Conservation (phyloP, 1,139 yeast species). For the Nakaseomyces sp. region DNA sequence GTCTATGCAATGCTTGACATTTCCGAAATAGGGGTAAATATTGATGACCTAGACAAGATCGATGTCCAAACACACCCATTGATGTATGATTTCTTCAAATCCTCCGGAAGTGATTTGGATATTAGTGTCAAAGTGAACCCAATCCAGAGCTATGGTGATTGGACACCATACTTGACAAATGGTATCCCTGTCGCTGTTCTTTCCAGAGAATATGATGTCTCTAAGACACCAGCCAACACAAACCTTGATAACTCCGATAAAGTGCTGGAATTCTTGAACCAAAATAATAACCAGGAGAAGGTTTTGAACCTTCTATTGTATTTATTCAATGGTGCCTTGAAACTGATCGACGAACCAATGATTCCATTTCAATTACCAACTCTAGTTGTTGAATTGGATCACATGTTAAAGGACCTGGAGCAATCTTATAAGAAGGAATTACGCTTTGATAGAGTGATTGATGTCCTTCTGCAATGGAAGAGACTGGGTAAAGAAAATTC, state of each 20-base stretch:
- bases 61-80: constrained; percentile 61
- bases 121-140: constrained; percentile 19
- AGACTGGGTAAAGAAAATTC: constrained; percentile 36
- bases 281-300: constrained; percentile 39
- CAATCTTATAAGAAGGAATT: constrained; percentile 32
- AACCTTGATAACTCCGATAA: constrained; percentile 60
- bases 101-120: not conserved
- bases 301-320: constrained; percentile 54
- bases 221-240: constrained; percentile 48
- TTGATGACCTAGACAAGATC: constrained; percentile 52
- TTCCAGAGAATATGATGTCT: constrained; percentile 9
- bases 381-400: constrained; percentile 40
- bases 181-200: constrained; percentile 57
- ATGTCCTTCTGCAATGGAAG: constrained; percentile 32
- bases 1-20: constrained; percentile 72
- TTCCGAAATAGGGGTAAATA: constrained; percentile 35
- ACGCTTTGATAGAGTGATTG: constrained; percentile 27
- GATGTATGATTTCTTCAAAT: constrained; percentile 36
- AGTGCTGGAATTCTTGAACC: constrained; percentile 36
- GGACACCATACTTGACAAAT: constrained; percentile 44
- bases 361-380: constrained; percentile 58
- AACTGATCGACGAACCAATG: constrained; percentile 62
- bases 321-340: constrained; percentile 44
- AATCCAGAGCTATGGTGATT: constrained; percentile 51
- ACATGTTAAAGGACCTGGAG: constrained; percentile 43